Base-by-base conservation (phyloP, 169 alveolate species). In the Plasmodium vivax region DNA sequence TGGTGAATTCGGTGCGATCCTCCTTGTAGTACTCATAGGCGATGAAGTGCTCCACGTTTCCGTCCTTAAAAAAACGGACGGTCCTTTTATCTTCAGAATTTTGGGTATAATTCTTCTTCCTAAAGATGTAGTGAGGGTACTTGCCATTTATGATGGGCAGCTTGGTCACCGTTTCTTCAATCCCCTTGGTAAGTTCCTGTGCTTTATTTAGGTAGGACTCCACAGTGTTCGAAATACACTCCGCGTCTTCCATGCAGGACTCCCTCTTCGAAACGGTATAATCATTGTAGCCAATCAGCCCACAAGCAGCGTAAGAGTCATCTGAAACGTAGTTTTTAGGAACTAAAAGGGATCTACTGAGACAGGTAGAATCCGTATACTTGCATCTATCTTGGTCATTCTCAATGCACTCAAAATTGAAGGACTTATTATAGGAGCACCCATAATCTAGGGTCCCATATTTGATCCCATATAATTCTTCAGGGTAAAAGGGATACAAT, bases 361-460 rank as follows among this genome's bases (percentile, higher is more conserved):
- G 62, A 23, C 93, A 87, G 0, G 85, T 87, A 75, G 93, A 87
- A 51, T 87, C 85, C 7, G 88, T 77, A 38, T 87, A 77, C 16
- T 19, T 43, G 27, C 93, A 87, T 77, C 34, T 87, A 41, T 2
- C 58, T 56, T 36, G 34, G 16, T 87, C 93, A 58, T 34, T 77
- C 32, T 87, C 93, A 27, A 87, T 87, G 19, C 93, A 87, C 81
- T 87, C 93, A 77, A 87, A 87, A n/a, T 75, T 36, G 2, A 41
- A n/a, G 2, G 93, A n/a, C 10, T 34, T 75, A 41, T 75, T 87
- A 32, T 87, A 87, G 2, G 93, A 75, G 27, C 93, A 87, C 3
- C 93, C 93, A 56, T 87, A 87, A n/a, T 87, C 93, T 27, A 87
- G 9, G n/a, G 93, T 87, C 10, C 81, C 93, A 54, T 87, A 87